Percentiles rank a stretch among this genome's conserved stretches.
Conservation (phyloP, 768 basidiomycete genomes). For the Panus rudis region DNA sequence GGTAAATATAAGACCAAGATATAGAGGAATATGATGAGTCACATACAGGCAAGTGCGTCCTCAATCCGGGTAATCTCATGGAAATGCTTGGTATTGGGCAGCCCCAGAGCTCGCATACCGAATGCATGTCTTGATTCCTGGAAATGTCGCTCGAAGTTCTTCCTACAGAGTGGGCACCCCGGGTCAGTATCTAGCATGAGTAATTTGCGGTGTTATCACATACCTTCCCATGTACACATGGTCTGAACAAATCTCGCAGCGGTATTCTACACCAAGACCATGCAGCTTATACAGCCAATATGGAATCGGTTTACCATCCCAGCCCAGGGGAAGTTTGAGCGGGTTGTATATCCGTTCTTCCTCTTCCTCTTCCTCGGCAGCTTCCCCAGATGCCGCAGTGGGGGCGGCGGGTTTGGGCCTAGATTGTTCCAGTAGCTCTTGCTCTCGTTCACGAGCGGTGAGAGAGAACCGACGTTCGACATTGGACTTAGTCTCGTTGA, state of each 20-base stretch:
- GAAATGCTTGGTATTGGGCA: conserved; percentile 99
- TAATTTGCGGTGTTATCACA: conserved; percentile 16
- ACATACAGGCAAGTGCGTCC: conserved; percentile 89
- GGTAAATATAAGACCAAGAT: conserved; percentile 1
- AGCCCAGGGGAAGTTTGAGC: conserved; percentile 90
- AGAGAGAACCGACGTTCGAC: conserved; percentile 95
- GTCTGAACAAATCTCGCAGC: conserved; percentile 96
- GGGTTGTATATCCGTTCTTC: conserved; percentile 98
- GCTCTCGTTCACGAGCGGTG: conserved; percentile 95
- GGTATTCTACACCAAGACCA: conserved; percentile 95
- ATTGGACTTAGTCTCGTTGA: conserved; percentile 91
- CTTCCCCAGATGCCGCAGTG: conserved; percentile 38
- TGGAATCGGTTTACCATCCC: conserved; percentile 99
- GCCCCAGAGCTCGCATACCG: conserved; percentile 93
- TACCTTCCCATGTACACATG: conserved; percentile 95
- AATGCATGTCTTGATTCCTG: conserved; percentile 97
- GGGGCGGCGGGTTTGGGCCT: conserved; percentile 43
- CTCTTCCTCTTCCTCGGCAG: conserved; percentile 81
- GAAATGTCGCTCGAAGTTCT: conserved; percentile 96
- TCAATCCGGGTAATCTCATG: conserved; percentile 97
- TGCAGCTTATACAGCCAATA: conserved; percentile 99
- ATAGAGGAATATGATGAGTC: neutral
- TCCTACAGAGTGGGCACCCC: conserved; percentile 37
- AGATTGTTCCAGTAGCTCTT: conserved; percentile 75
- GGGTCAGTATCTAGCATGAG: neutral